A percentile compares a stretch with the other conserved stretches of the same genome.
Evolutionary conservation across 2,329 filamentous ascomycete genomes (phyloP).

Genomic region (Fusarium devonianum): DNA sequence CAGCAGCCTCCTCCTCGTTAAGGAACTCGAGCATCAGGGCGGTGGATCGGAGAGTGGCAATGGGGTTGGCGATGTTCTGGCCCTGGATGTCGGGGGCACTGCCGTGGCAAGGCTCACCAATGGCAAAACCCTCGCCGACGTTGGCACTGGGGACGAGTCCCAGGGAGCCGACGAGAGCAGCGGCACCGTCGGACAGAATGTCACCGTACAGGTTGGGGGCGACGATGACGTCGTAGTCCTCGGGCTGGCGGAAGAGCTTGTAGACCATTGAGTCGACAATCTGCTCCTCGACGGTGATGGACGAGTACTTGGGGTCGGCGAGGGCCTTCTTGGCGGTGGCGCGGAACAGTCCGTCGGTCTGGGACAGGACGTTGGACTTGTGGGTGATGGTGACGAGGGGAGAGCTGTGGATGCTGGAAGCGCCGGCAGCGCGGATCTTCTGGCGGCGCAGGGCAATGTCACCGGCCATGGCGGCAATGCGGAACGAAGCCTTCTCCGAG

Average conservation of each 20-base stretch:
- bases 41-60: constrained; percentile 89
- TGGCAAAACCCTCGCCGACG: constrained; percentile 91
- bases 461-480: constrained; percentile 92
- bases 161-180: constrained; percentile 88
- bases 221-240: constrained; percentile 96
- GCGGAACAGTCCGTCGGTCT: constrained; percentile 96
- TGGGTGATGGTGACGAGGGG: constrained; percentile 95
- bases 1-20: constrained; percentile 84
- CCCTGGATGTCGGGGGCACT: constrained; percentile 96
- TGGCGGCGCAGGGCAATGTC: constrained; percentile 91
- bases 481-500: constrained; percentile 79
- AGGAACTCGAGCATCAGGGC: constrained; percentile 97
- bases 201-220: constrained; percentile 98
- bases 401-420: constrained; percentile 66
- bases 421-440: constrained; percentile 71
- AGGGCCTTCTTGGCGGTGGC: constrained; percentile 78
- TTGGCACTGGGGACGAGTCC: constrained; percentile 95
- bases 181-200: constrained; percentile 93
- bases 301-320: constrained; percentile 66
- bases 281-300: constrained; percentile 85
- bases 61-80: constrained; percentile 91
- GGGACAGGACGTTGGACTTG: constrained; percentile 96
- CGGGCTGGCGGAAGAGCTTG: constrained; percentile 97
- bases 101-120: constrained; percentile 97
- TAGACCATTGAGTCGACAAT: constrained; percentile 99